phyloP scores from a whole-genome alignment of 441 rosid genomes.

The Dalechampia spathulata region DNA sequence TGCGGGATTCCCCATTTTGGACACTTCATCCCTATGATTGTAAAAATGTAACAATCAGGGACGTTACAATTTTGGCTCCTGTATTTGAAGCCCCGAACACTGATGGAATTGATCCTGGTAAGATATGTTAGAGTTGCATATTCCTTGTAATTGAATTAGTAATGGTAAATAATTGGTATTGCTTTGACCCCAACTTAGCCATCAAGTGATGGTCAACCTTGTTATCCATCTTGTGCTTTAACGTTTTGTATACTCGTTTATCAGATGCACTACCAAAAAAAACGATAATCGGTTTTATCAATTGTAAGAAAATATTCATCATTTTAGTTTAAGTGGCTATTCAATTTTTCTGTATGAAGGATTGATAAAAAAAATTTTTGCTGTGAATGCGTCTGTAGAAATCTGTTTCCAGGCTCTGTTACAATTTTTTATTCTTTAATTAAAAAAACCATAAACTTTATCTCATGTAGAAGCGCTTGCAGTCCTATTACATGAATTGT shows the following conservation, averaged over 20 bases:
- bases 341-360: too few species aligned
- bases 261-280: too few species aligned
- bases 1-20: slow-evolving; percentile 94
- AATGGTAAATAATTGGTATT: background rate
- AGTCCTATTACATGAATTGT: background rate
- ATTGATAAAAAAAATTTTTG: too few species aligned
- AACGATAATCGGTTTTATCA: too few species aligned
- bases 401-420: too few species aligned
- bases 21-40: slow-evolving; percentile 95
- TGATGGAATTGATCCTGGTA: slow-evolving; percentile 96
- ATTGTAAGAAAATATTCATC: too few species aligned
- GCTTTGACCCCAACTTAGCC: slow-evolving; percentile 7
- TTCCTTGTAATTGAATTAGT: background rate
- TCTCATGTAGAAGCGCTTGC: background rate
- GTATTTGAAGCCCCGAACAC: slow-evolving; percentile 81
- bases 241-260: too few species aligned
- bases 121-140: slow-evolving; percentile 5
- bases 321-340: too few species aligned
- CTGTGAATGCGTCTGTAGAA: too few species aligned
- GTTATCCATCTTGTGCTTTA: background rate
- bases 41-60: slow-evolving; percentile 69
- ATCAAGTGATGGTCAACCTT: background rate
- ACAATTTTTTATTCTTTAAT: too few species aligned
- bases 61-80: slow-evolving; percentile 84
- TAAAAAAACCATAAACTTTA: background rate